Conservation (phyloP, 805 yeast genomes). For the Wickerhamiella siamensis region DNA sequence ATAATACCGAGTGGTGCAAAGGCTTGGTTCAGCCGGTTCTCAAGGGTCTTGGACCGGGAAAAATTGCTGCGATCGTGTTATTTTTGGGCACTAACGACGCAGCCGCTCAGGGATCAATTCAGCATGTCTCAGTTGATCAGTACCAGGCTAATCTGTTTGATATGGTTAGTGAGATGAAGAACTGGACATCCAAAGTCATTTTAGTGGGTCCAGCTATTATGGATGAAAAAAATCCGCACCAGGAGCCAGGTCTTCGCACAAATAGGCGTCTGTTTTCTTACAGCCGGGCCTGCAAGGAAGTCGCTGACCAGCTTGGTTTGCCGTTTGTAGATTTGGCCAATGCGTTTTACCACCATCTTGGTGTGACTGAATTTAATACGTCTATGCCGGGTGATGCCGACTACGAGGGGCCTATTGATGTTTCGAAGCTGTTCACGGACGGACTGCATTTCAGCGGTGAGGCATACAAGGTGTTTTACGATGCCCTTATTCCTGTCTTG, state of each 20-base stretch:
- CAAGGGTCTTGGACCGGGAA: slow-evolving; percentile 26
- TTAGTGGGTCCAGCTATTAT: slow-evolving; percentile 49
- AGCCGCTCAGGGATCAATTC: slow-evolving; percentile 28
- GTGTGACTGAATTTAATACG: slow-evolving; percentile 26
- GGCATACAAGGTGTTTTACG: slow-evolving; percentile 30
- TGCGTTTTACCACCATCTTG: slow-evolving; percentile 29
- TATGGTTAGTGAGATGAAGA: slow-evolving; percentile 30
- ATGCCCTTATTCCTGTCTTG: background rate
- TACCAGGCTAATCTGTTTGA: slow-evolving; percentile 34
- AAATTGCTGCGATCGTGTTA: slow-evolving; percentile 32
- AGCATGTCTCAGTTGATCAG: slow-evolving; percentile 37
- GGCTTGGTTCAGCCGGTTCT: slow-evolving; percentile 38
- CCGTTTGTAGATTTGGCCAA: slow-evolving; percentile 46
- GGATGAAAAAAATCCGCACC: slow-evolving; percentile 25
- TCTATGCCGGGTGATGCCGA: slow-evolving; percentile 11
- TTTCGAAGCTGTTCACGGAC: slow-evolving; percentile 27
- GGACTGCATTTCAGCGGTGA: slow-evolving; percentile 49
- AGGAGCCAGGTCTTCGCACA: slow-evolving; percentile 33
- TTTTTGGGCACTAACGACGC: slow-evolving; percentile 80
- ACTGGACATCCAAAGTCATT: slow-evolving; percentile 36
- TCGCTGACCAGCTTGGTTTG: slow-evolving; percentile 33
- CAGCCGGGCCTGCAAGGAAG: slow-evolving; percentile 32
- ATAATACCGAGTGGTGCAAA: slow-evolving; percentile 48
- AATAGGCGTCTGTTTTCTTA: slow-evolving; percentile 35
- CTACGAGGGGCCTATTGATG: slow-evolving; percentile 3